Evolutionary conservation across 495 filamentous ascomycete genomes (phyloP), one percentile per base, ranked within the genome.

Genomic region (Lichina pygmaea): DNA sequence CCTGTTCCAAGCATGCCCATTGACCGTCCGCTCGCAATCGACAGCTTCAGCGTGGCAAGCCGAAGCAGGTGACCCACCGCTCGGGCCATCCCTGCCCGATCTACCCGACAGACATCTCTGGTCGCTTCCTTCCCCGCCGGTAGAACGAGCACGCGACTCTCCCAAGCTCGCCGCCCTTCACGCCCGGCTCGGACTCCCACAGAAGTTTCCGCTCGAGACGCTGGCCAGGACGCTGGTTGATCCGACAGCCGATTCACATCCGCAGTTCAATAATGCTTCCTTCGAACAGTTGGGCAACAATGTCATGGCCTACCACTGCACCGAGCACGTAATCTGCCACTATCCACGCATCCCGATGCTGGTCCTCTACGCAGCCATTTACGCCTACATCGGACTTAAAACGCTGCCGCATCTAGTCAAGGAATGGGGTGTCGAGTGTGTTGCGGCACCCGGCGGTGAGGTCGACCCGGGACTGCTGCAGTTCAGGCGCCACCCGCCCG

Each of bases 381-480:
- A 72, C 52, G 83, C 81, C 24, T 94, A 81, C 58, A 68, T 72
- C 41, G 86, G 89, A 3, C 63, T 68, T 7, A 68, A 70, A 45
- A 68, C 83, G 0, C 70, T 95, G 16, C 60, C 71, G 30, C 61
- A 70, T 1, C 68, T 94, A 48, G 68, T 78, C 0, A 61, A 65
- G 34, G 80, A 85, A 60, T 97, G 89, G 86, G 89, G 91, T 60
- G 71, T 94, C 12, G 86, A 95, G 53, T 53, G 62, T 36, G 89
- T 81, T 12, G 78, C 80, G 7, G 73, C 70, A 34, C 86, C 89
- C 0, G 86, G 84, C 16, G 76, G 71, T 41, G 82, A 95, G 60
- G 86, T 95, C 46, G 86, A 97, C 58, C 79, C 86, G 1, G 91
- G 89, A 8, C 62, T 86, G n/a, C 67, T 97, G 38, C 91, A 95